A percentile compares a stretch with the other conserved stretches of the same genome.
These are phyloP conservation scores for Novymonas esmeraldas DNA, from an alignment of 208 protist species.

Conservation along the genomic window DNA sequence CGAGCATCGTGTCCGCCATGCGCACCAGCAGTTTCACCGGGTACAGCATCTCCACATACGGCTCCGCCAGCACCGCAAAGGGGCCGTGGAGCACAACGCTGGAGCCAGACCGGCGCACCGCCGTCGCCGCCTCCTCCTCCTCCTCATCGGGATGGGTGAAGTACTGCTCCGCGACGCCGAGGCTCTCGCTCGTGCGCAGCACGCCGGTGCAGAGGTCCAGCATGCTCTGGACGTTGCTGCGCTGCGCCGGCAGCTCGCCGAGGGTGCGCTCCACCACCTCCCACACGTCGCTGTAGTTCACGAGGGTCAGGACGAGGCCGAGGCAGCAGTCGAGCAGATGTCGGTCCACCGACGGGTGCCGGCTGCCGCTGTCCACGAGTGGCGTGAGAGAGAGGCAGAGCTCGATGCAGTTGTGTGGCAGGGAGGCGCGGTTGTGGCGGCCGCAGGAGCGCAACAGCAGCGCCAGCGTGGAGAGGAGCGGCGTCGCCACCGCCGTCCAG, in stretches of 20 bases:
- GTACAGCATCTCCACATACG: conserved; percentile 49
- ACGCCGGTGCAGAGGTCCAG: conserved; percentile 61
- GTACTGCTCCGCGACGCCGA: conserved; percentile 19
- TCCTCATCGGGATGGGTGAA: conserved; percentile 9
- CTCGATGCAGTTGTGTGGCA: conserved; percentile 60
- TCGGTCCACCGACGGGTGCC: conserved; percentile 35
- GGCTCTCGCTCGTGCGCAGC: conserved; percentile 32
- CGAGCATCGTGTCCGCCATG: conserved; percentile 28
- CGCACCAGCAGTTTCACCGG: conserved; percentile 45
- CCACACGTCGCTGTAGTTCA: conserved; percentile 75
- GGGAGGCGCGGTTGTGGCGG: conserved; percentile 37
- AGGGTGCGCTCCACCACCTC: conserved; percentile 50
- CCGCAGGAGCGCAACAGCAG: conserved; percentile 38
- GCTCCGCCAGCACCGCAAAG: conserved; percentile 36
- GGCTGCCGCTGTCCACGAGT: conserved; percentile 31
- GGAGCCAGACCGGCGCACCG: conserved; percentile 9
- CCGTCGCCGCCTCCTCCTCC: no score
- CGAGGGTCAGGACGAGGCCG: conserved; percentile 47
- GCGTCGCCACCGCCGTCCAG: conserved; percentile 41
- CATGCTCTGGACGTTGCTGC: conserved; percentile 45
- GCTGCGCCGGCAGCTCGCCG: conserved; percentile 19
- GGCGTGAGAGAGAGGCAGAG: conserved; percentile 60
- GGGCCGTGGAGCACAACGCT: conserved; percentile 29
- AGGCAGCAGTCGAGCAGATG: conserved; percentile 57
- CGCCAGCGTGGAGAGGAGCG: conserved; percentile 56